Conservation (phyloP, 352 stramenopile genomes). For the Globisporangium orthogonon region DNA sequence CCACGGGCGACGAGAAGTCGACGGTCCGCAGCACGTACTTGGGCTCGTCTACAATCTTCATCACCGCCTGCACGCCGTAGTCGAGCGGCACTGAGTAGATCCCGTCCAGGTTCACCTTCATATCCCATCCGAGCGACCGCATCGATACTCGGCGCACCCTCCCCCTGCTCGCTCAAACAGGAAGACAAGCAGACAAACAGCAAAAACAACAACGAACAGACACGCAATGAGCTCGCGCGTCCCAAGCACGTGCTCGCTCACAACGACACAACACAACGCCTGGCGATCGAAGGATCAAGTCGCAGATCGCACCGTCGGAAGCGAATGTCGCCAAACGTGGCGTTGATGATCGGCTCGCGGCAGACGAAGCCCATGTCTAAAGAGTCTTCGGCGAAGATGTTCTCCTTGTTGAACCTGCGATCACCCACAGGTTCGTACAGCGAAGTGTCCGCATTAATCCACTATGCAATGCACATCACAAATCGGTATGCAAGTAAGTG, state of each 20-base stretch:
- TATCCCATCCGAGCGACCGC: constrained; percentile 86
- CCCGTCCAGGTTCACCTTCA: constrained; percentile 84
- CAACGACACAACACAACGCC: neutral
- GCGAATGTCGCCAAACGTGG: constrained; percentile 85
- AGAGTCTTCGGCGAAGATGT: constrained; percentile 78
- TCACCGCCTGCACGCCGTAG: constrained; percentile 87
- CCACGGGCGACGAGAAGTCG: constrained; percentile 39
- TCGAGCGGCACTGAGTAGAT: constrained; percentile 85
- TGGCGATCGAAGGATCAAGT: too few relatives aligned
- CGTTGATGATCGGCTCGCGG: constrained; percentile 87
- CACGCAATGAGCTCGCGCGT: neutral
- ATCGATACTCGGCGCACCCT: constrained; percentile 82
- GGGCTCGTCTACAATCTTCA: constrained; percentile 85
- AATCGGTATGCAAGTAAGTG: neutral
- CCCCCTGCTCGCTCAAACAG: constrained; percentile 25
- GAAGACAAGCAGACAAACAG: neutral
- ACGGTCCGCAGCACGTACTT: constrained; percentile 85
- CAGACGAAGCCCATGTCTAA: constrained; percentile 85
- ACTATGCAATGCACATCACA: neutral
- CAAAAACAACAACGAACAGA: neutral
- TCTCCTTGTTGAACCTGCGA: constrained; percentile 79
- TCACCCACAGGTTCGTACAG: neutral
- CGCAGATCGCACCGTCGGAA: constrained; percentile 55
- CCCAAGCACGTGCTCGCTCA: neutral
- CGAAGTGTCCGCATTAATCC: neutral